phyloP scores from a whole-genome alignment of 352 stramenopile genomes.

The Aphanomyces stellatus region DNA sequence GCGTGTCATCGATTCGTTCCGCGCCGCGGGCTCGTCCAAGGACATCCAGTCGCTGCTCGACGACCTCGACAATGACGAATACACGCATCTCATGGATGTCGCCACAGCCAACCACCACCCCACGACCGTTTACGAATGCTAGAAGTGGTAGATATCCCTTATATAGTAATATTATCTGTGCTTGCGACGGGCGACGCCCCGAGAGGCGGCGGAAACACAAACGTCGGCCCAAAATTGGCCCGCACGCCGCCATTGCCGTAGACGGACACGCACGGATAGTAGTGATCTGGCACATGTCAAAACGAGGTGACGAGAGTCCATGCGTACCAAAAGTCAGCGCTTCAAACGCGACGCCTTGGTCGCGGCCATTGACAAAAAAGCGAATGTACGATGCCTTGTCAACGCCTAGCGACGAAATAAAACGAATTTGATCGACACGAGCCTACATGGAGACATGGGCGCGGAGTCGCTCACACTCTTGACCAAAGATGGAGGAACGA shows the following conservation, averaged over 20 bases:
- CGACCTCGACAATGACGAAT: conserved; percentile 8
- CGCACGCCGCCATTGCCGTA: neutral
- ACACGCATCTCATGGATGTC: conserved; percentile 13
- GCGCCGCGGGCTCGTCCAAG: conserved; percentile 9
- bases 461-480: neutral
- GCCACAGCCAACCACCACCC: neutral
- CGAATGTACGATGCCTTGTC: conserved; percentile 3
- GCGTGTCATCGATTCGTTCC: conserved; percentile 17
- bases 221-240: conserved; percentile 6
- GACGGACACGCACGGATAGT: conserved; percentile 15
- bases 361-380: conserved; percentile 18
- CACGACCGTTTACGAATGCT: neutral
- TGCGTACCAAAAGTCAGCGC: conserved; percentile 2
- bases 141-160: too few species aligned
- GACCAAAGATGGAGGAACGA: neutral
- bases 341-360: conserved; percentile 18
- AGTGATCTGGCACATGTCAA: neutral
- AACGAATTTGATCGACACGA: neutral
- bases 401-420: neutral
- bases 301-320: neutral
- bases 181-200: neutral
- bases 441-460: neutral
- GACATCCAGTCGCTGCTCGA: conserved; percentile 8
- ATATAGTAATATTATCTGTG: too few species aligned
- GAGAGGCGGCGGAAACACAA: neutral